These are phyloP conservation scores for Entomortierella chlamydospora DNA, from an alignment of 192 early-diverging fungal genomes.

Conservation along the genomic window DNA sequence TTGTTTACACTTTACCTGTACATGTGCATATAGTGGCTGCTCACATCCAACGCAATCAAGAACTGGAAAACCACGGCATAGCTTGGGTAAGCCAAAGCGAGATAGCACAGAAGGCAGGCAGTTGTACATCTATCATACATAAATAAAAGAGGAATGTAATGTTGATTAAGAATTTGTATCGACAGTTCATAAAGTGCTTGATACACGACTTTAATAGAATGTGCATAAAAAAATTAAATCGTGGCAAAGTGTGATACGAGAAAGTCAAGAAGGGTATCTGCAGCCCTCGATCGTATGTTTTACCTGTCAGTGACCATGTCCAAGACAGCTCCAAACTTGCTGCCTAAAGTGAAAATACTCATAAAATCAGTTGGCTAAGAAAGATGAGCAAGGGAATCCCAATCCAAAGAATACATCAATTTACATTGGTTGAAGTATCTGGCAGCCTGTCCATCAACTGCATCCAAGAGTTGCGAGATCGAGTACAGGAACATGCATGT, in stretches of 20 bases:
- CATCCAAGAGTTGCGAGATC: slow-evolving; percentile 93
- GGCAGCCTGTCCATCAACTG: slow-evolving; percentile 95
- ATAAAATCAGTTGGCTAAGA: no score
- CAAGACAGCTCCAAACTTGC: slow-evolving; percentile 95
- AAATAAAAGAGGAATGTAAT: not conserved
- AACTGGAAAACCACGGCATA: slow-evolving; percentile 89
- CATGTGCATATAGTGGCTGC: slow-evolving; percentile 99
- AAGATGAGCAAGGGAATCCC: no score
- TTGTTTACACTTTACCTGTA: slow-evolving; percentile 70
- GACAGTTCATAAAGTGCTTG: not conserved
- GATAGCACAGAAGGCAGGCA: slow-evolving; percentile 88
- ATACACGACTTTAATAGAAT: not conserved
- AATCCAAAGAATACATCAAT: not conserved
- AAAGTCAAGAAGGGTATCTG: not conserved
- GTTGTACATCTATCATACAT: slow-evolving; percentile 80
- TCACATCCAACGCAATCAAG: slow-evolving; percentile 93
- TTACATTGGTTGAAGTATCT: slow-evolving; percentile 91
- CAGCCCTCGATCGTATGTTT: not conserved
- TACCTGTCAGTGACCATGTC: slow-evolving; percentile 99
- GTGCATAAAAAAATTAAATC: not conserved
- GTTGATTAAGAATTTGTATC: slow-evolving; percentile 4
- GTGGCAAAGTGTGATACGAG: not conserved
- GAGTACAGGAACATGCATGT: slow-evolving; percentile 84
- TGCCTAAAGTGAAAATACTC: slow-evolving; percentile 59
- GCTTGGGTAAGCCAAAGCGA: slow-evolving; percentile 73